Evolutionary conservation across 1,284 basidiomycete species (phyloP), one percentile per base, ranked within the genome.

Genomic region (Testicularia cyperi): DNA sequence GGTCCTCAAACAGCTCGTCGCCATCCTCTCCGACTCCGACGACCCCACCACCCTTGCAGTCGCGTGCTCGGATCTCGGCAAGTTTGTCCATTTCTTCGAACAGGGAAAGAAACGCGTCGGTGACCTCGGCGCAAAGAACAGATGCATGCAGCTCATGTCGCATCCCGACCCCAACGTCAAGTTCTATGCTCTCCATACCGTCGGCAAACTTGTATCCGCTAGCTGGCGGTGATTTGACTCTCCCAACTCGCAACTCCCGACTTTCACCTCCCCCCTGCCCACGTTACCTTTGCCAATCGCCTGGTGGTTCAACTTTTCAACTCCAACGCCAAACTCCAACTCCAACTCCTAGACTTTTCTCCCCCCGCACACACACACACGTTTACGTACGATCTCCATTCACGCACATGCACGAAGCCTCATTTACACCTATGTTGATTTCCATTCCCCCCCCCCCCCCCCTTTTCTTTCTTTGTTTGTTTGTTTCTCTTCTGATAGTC

Each of bases 101-200:
- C 48, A 51, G 35, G 70, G 62, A 6, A 68, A 70, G 53, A 65
- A 58, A 73, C 80, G 85, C 19, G 82, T 95, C 34, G 85, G 86
- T 23, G 86, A 91, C 55, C 80, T 92, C 24, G 87, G 88, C 22
- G 94, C 85, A 10, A 98, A 98, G 80, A 85, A 84, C 6, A 83
- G 86, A 19, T 88, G 92, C 12, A 95, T 98, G 90, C 87, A 94
- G 69, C 82, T 98, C 45, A 92, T 98, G 88, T 84, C 85, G 4
- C 88, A 95, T 77, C 80, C 83, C 24, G 86, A 94, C 77, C 80
- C 88, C 20, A 88, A 97, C 71, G 91, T 97, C 44, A 85, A 90
- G 66, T 97, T 96, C 80, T 85, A 87, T 55, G 90, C 92, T 5
- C 80, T 97, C 19, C 54, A 67, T 32, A 66, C 73, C 19, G 65